These are phyloP conservation scores for Pilaira anomala DNA, from an alignment of 192 early-diverging fungal genomes.

Conservation along the genomic window DNA sequence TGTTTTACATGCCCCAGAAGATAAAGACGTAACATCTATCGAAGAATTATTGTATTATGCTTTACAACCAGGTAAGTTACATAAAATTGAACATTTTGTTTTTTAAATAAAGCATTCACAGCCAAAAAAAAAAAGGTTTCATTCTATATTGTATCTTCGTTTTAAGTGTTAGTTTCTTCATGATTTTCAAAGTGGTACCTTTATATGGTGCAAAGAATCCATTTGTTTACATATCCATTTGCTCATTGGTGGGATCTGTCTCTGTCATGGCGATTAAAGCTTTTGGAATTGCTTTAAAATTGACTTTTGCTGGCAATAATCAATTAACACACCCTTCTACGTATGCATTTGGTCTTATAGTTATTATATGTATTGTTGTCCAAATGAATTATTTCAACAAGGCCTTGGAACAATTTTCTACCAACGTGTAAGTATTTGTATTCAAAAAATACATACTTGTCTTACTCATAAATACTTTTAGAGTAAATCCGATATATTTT, in stretches of 20 bases:
- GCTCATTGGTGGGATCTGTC: constrained; percentile 90
- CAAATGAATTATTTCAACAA: constrained; percentile 99
- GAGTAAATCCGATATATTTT: constrained; percentile 88
- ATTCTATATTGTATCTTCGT: constrained; percentile 76
- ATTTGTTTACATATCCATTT: constrained; percentile 90
- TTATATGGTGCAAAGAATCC: constrained; percentile 73
- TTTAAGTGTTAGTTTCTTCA: constrained; percentile 55
- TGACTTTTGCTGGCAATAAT: constrained; percentile 90
- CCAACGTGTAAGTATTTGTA: constrained; percentile 63
- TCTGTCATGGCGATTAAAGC: constrained; percentile 90
- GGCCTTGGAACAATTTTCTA: constrained; percentile 87
- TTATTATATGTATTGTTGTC: constrained; percentile 75
- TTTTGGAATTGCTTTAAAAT: constrained; percentile 88
- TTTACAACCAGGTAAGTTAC: constrained; percentile 61
- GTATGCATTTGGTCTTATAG: constrained; percentile 82
- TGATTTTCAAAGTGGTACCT: constrained; percentile 81
- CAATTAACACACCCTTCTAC: constrained; percentile 87
- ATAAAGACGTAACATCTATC: constrained; percentile 73
- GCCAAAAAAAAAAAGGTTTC: constrained; percentile 55
- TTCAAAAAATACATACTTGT: neutral
- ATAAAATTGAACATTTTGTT: neutral
- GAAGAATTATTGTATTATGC: constrained; percentile 82
- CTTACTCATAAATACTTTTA: constrained; percentile 15
- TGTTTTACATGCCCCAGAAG: constrained; percentile 83
- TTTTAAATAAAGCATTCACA: no score